Base-by-base conservation (phyloP, 2,329 filamentous ascomycete genomes). In the Davidsoniella eucalypti region DNA sequence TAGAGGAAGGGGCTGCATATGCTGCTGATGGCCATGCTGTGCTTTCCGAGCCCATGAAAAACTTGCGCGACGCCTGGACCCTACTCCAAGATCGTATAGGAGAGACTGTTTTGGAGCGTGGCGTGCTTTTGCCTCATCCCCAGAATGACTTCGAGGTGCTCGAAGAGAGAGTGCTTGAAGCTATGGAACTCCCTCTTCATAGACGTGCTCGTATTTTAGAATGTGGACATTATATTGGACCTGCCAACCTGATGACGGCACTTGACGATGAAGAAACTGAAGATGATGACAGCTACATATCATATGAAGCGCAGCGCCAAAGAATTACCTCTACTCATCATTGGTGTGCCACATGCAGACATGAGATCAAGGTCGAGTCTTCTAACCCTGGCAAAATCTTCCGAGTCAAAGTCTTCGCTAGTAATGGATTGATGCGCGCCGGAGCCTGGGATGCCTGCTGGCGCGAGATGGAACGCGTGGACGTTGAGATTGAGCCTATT, bases 401-500 rank as follows among this genome's bases (percentile, higher is more conserved):
- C 70, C 75, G 80, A 26, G 73, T 96, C 62, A 92, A 87, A 60
- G 81, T 96, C 1, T 98, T 90, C 60, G 92, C 92, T 1, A 90
- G 87, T 48, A 98, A 96, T 63, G 92, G 92, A 0, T 68, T 96
- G 44, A 94, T 98, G 86, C 78, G 80, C 52, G 81, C 86, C 4
- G 87, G 87, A 0, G 90, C 92, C 0, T 98, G 92, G 92, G 77
- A 78, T 4, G 88, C 88, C 2, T 90, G 86, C 52, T 98, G 90
- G 90, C 84, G 78, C 57, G 90, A 96, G 64, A 98, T 98, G 92
- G 92, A 98, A 66, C 77, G 90, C n/a, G 86, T 96, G 0, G 92
- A 98, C 60, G 85, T 94, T 1, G 90, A 96, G 64, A 77, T 98
- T 48, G 78, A 84, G 58, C 84, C 92, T 3, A 75, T 81, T 59